Base-by-base conservation (phyloP, 176 grass and related monocot species). In the Urochloa ruziziensis region DNA sequence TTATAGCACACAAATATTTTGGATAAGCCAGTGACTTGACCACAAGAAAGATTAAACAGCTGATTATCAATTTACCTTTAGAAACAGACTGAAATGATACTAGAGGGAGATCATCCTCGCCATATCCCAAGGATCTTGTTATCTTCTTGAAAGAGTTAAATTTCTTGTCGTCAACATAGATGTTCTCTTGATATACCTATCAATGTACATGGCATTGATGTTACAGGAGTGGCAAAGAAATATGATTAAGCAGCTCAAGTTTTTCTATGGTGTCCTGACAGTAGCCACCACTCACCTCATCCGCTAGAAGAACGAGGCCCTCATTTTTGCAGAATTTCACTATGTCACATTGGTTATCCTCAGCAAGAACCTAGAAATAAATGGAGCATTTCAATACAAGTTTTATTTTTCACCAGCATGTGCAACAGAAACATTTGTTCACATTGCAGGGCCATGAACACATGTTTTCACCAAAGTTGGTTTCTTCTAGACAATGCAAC, bases 111-210 rank as follows among this genome's bases (percentile, higher is more conserved):
- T 96, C 93, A 42, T 88, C 80, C 67, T 92, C 86, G 17, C 73
- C 75, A 12, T 94, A 96, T 82, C 96, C 96, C 91, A 96, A 75
- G 4, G 87, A 85, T 80, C 97, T 89, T 18, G 82, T 83, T 80
- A 99, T 84, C 89, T 94, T 99, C 88, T 99, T 99, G 81, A 99
- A 99, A 44, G 93, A 99, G 84, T 94, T 93, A 19, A 99, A 99
- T 78, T 96, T 92, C 87, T 96, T 99, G 53, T 94, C 66, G 10
- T 89, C 89, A 60, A 91, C 91, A 87, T 99, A 96, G 36, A 99
- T 83, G 75, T 99, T 96, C 77, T 99, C 87, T 91, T 99, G 93
- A 74, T 99, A 99, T 69, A 96, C 97, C 97, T 99, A 71, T 1
- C 80, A 54, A 80, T 67, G 64, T 75, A 68, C 80, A 87, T 61